Base-by-base conservation (phyloP, 371 early-diverging fungal genomes). In the Mortierella sp. region DNA sequence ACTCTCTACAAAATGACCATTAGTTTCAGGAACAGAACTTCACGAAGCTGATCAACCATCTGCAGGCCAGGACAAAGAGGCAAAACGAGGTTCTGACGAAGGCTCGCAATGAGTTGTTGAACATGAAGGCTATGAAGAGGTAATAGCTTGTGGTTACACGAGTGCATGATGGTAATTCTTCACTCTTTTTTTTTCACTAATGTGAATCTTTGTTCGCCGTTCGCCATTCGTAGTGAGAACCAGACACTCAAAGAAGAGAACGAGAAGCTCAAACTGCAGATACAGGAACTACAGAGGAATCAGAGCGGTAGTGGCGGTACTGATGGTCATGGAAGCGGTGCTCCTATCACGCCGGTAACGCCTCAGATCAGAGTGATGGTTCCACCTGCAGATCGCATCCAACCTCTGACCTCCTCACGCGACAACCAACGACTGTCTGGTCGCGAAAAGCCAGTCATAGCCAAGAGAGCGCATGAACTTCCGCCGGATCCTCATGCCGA, bases 11-110 rank as follows among this genome's bases (percentile, higher is more conserved):
- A 21, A 38, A n/a, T 18, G 12, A 32, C n/a, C 1, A 1, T 4
- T 58, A 86, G 87, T 86, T 86, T 32, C 87, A 86, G 27, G 82
- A 82, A 32, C 75, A 82, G 4, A 82, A 82, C 10, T 32, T 82
- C 46, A 60, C 65, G 27, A 56, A 46, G 24, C 49, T 86, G 21
- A 51, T 86, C 18, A 74, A 82, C 6, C 73, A 86, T 43, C 24
- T 80, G n/a, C 46, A 74, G 63, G 58, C 41, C 24, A 86, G 77
- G 58, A 75, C 80, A 48, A 63, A 21, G 29, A 55, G 87, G 18
- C 87, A 86, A 35, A 77, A 76, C 11, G 72, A 80, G 16, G 49
- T 86, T 6, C 71, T 86, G 0, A 24, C 76, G 0, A 79, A 75
- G 41, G 79, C 76, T 4, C 82, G 82, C 1, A 58, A 65, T 4